Percentiles rank a stretch among this genome's conserved stretches.
These are phyloP conservation scores for Wickerhamiella dianesei DNA, from an alignment of 805 yeast genomes.

Conservation along the genomic window DNA sequence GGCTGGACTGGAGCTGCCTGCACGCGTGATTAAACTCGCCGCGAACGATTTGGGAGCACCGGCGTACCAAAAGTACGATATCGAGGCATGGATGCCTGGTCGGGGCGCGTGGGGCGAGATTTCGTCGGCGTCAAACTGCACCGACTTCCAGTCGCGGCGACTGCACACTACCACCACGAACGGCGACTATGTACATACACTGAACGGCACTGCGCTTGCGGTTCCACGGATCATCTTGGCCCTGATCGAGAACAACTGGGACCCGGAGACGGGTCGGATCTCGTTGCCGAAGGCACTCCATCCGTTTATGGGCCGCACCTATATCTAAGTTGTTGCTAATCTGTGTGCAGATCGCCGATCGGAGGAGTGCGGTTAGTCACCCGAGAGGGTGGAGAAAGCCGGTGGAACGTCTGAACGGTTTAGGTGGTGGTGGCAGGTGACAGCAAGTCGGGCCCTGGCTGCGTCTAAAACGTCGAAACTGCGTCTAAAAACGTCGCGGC, in stretches of 20 bases:
- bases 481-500: too few species aligned
- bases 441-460: too few species aligned
- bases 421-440: too few species aligned
- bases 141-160: constrained; percentile 80
- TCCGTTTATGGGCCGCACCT: constrained; percentile 7
- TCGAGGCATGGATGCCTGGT: constrained; percentile 98
- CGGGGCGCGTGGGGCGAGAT: constrained; percentile 87
- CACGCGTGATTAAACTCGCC: constrained; percentile 80
- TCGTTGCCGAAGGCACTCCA: constrained; percentile 15
- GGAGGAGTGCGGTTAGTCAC: too few species aligned
- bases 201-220: constrained; percentile 94
- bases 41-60: constrained; percentile 86
- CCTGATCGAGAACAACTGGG: constrained; percentile 69
- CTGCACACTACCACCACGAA: constrained; percentile 40
- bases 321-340: background rate
- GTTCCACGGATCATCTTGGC: constrained; percentile 86
- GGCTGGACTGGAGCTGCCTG: constrained; percentile 49
- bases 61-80: constrained; percentile 79
- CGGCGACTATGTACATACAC: constrained; percentile 52
- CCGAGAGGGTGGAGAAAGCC: too few species aligned
- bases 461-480: too few species aligned
- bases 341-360: background rate
- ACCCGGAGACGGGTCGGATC: constrained; percentile 8
- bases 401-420: too few species aligned
- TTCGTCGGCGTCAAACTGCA: constrained; percentile 81